Conservation (phyloP, 805 yeast genomes). For the Lipomyces sp. region DNA sequence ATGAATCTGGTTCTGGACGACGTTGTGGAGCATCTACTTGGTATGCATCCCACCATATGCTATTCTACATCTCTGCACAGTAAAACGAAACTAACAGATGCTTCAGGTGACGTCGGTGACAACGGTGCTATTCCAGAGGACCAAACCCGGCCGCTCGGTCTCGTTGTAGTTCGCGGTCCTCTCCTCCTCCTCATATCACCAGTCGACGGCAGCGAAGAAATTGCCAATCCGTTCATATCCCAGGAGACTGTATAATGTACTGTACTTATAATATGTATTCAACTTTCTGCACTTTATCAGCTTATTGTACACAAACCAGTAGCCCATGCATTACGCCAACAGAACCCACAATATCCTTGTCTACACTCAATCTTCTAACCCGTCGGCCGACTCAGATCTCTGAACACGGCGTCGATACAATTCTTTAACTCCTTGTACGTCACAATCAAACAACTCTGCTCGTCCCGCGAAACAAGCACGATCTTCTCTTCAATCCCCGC, state of each 20-base stretch:
- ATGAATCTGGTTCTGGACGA: slow-evolving; percentile 76
- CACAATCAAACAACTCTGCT: slow-evolving; percentile 77
- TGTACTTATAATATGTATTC: not conserved
- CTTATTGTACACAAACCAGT: not conserved
- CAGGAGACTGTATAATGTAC: slow-evolving; percentile 13
- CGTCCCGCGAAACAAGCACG: slow-evolving; percentile 77
- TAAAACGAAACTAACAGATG: no score
- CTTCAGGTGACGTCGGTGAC: slow-evolving; percentile 57
- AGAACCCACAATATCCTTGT: not conserved
- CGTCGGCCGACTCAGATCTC: slow-evolving; percentile 20
- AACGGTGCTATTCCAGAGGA: slow-evolving; percentile 49
- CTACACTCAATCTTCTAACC: not conserved
- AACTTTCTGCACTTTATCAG: not conserved
- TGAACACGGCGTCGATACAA: slow-evolving; percentile 24
- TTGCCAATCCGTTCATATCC: slow-evolving; percentile 64
- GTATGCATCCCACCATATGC: slow-evolving; percentile 37
- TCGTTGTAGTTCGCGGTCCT: slow-evolving; percentile 84
- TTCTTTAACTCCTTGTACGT: slow-evolving; percentile 70
- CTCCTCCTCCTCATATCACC: slow-evolving; percentile 67
- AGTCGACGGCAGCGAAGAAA: slow-evolving; percentile 63
- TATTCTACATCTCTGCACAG: no score
- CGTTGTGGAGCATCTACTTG: slow-evolving; percentile 60
- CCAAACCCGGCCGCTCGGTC: slow-evolving; percentile 65
- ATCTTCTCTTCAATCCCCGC: slow-evolving; percentile 86
- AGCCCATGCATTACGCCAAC: not conserved